These are phyloP conservation scores for Arachnopeziza araneosa DNA, from an alignment of 2,329 filamentous ascomycete species.

Conservation along the genomic window DNA sequence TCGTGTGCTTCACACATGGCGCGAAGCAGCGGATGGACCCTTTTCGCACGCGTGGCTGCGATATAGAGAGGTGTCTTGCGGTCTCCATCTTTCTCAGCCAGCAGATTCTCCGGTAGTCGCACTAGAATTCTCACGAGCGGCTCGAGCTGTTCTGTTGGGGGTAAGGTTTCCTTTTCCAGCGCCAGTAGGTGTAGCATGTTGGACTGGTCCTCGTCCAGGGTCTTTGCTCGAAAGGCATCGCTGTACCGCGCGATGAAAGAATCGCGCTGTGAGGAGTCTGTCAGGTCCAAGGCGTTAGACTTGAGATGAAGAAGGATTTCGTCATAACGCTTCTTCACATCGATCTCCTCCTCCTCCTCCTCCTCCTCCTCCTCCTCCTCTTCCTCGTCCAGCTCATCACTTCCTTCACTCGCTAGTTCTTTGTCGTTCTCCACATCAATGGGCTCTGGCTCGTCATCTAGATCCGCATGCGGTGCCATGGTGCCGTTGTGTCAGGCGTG, in stretches of 20 bases:
- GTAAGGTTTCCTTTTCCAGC: constrained; percentile 1
- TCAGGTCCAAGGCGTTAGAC: constrained; percentile 3
- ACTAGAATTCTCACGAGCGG: constrained; percentile 8
- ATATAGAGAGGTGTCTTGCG: constrained; percentile 19
- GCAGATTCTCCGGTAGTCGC: constrained; percentile 1
- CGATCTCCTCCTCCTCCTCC: too few species aligned
- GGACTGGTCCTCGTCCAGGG: constrained; percentile 3
- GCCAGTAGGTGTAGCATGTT: constrained; percentile 9
- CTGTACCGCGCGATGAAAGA: too few species aligned
- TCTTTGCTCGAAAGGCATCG: background rate
- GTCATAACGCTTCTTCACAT: constrained; percentile 7
- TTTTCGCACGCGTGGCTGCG: constrained; percentile 14
- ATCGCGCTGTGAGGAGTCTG: background rate
- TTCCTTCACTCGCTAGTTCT: too few species aligned
- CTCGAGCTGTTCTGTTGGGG: constrained; percentile 1
- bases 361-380: too few species aligned
- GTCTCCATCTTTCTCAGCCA: constrained; percentile 12
- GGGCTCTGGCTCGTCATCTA: too few species aligned
- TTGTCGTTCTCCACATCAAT: too few species aligned
- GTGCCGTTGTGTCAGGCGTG: too few species aligned
- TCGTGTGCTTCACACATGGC: background rate
- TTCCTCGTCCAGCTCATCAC: too few species aligned
- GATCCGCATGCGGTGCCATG: too few species aligned
- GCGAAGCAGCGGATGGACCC: too few species aligned
- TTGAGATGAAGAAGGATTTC: constrained; percentile 8